Conservation (phyloP, 495 filamentous ascomycete species). For the Chaetomium cochliodes region DNA sequence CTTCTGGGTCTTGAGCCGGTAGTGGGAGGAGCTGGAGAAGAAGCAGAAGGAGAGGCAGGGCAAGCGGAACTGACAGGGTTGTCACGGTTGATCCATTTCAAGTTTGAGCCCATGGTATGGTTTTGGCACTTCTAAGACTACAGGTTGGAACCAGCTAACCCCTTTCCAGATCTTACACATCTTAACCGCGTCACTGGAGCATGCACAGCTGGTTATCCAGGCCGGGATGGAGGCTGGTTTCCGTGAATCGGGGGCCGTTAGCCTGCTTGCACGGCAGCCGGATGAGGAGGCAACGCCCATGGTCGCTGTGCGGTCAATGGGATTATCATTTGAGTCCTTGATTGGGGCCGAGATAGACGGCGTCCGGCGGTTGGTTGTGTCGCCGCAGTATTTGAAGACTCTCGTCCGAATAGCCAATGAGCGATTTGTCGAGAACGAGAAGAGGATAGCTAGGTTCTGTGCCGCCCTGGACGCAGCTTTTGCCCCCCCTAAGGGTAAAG, state of each 20-base stretch:
- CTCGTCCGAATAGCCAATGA: conserved; percentile 70
- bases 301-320: conserved; percentile 78
- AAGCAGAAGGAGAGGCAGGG: conserved; percentile 7
- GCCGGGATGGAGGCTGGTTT: conserved; percentile 80
- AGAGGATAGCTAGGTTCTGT: conserved; percentile 65
- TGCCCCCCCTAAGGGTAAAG: conserved; percentile 25
- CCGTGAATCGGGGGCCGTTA: conserved; percentile 77
- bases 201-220: conserved; percentile 68
- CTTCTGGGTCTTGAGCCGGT: conserved; percentile 21
- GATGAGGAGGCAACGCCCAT: conserved; percentile 56
- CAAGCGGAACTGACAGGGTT: conserved; percentile 18
- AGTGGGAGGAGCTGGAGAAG: conserved; percentile 10
- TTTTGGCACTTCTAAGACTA: not conserved
- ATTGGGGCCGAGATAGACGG: conserved; percentile 58
- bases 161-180: conserved; percentile 77
- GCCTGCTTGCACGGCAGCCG: conserved; percentile 23
- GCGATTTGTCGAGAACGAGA: conserved; percentile 69
- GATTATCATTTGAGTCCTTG: conserved; percentile 73
- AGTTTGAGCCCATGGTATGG: conserved; percentile 90
- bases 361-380: conserved; percentile 44
- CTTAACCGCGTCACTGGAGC: conserved; percentile 65
- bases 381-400: conserved; percentile 58
- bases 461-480: conserved; percentile 40
- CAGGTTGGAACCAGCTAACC: conserved; percentile 15
- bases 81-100: conserved; percentile 74